These are phyloP conservation scores for Termitomyces bulborhizus DNA, from an alignment of 768 basidiomycete species.

Conservation along the genomic window DNA sequence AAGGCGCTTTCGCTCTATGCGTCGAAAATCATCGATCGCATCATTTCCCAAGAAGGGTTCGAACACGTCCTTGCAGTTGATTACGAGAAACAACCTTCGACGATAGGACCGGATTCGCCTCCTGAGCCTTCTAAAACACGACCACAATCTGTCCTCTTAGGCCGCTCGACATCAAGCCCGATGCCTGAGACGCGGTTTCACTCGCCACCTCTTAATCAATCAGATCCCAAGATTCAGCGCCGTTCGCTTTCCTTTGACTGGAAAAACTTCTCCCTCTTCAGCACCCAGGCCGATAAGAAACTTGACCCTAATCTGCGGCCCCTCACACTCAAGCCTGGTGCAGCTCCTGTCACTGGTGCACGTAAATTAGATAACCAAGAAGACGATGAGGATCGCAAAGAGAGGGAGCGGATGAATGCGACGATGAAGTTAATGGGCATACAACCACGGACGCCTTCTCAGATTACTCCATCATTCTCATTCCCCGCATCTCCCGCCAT, in stretches of 20 bases:
- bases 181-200: slow-evolving; percentile 19
- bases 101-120: slow-evolving; percentile 26
- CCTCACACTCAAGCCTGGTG: slow-evolving; percentile 66
- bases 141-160: slow-evolving; percentile 57
- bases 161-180: slow-evolving; percentile 32
- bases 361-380: slow-evolving; percentile 83
- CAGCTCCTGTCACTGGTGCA: slow-evolving; percentile 47
- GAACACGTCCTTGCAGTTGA: slow-evolving; percentile 95
- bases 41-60: slow-evolving; percentile 94
- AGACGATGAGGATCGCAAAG: slow-evolving; percentile 87
- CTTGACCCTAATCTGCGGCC: slow-evolving; percentile 58
- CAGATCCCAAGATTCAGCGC: slow-evolving; percentile 44
- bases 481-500: slow-evolving; percentile 19
- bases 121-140: slow-evolving; percentile 38
- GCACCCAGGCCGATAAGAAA: slow-evolving; percentile 54
- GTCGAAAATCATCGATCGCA: slow-evolving; percentile 96
- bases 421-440: slow-evolving; percentile 96
- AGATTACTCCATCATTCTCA: slow-evolving; percentile 24
- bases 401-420: slow-evolving; percentile 82
- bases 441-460: slow-evolving; percentile 44
- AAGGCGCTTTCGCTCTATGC: slow-evolving; percentile 94
- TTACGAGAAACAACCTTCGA: slow-evolving; percentile 59
- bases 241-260: slow-evolving; percentile 84
- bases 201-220: slow-evolving; percentile 17
- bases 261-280: slow-evolving; percentile 72